Percentiles rank a stretch among this genome's conserved stretches.
These are phyloP conservation scores for Emergomyces pasteurianus DNA, from an alignment of 2,329 filamentous ascomycete genomes.

Conservation along the genomic window DNA sequence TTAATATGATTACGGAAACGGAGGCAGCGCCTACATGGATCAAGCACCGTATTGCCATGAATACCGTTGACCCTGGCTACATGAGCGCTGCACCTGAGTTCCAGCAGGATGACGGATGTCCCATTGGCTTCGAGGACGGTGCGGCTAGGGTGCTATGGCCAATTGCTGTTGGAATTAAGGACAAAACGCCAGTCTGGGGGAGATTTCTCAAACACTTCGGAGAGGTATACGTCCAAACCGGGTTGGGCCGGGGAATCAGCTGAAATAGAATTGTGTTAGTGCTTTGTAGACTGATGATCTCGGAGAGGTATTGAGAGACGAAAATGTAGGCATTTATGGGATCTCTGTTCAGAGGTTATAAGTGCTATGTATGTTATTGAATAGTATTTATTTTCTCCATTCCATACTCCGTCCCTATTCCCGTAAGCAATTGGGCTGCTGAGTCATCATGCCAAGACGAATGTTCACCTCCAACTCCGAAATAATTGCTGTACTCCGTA, in stretches of 20 bases:
- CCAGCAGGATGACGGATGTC: slow-evolving; percentile 18
- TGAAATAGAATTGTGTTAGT: neutral
- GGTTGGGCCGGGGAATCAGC: neutral
- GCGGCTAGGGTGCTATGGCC: slow-evolving; percentile 27
- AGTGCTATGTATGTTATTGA: neutral
- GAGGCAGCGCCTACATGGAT: slow-evolving; percentile 23
- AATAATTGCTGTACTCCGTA: neutral
- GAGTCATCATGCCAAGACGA: neutral
- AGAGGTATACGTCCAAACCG: slow-evolving; percentile 2
- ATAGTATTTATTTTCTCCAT: no score
- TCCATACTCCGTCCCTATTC: no score
- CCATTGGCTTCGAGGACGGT: slow-evolving; percentile 29
- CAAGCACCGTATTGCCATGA: slow-evolving; percentile 22
- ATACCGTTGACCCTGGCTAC: slow-evolving; percentile 29
- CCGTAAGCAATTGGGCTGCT: no score
- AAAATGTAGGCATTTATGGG: no score
- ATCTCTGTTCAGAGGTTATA: neutral
- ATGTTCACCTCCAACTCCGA: neutral
- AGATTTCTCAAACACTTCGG: slow-evolving; percentile 18
- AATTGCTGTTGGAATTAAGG: slow-evolving; percentile 17
- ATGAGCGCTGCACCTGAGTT: slow-evolving; percentile 27
- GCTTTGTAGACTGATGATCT: neutral
- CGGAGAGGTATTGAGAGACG: neutral
- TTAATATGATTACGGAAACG: slow-evolving; percentile 33
- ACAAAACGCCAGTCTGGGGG: slow-evolving; percentile 10